Conservation (phyloP, 2,329 filamentous ascomycete genomes). For the Daldinia sp. region DNA sequence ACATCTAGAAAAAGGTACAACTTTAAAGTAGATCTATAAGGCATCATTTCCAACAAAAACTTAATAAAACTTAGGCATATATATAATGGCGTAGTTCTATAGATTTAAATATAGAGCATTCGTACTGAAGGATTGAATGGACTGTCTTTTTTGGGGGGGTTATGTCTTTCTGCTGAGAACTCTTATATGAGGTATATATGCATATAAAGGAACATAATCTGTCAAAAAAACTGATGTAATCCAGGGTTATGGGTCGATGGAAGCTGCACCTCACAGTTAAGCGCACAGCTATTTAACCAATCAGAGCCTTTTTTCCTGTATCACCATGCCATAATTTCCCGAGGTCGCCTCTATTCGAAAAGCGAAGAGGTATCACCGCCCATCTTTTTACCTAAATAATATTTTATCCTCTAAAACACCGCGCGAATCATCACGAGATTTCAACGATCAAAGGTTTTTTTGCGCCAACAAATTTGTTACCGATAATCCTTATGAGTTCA, state of each 20-base stretch:
- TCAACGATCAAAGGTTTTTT: neutral
- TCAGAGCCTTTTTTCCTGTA: slow-evolving; percentile 7
- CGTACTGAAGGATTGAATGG: too few relatives aligned
- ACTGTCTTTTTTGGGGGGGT: too few relatives aligned
- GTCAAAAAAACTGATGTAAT: neutral
- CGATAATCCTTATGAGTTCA: slow-evolving; percentile 29
- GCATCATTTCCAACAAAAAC: too few relatives aligned
- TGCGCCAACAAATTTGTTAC: neutral
- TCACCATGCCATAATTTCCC: slow-evolving; percentile 22
- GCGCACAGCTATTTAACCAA: slow-evolving; percentile 7
- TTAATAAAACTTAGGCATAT: too few relatives aligned
- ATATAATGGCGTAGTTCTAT: too few relatives aligned
- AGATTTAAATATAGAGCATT: too few relatives aligned
- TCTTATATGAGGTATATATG: neutral
- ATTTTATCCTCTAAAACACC: slow-evolving; percentile 1
- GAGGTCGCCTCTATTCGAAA: slow-evolving; percentile 23
- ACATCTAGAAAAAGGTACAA: too few relatives aligned
- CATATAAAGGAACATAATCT: neutral
- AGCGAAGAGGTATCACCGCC: slow-evolving; percentile 25
- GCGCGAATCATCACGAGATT: slow-evolving; percentile 1
- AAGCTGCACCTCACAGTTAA: neutral
- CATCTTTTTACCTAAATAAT: slow-evolving; percentile 12
- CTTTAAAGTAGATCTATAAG: too few relatives aligned
- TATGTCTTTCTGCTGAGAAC: too few relatives aligned
- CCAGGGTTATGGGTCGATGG: neutral